Evolutionary conservation across 495 filamentous ascomycete genomes (phyloP), one percentile per base, ranked within the genome.

Genomic region (Lophiotrema nucula): DNA sequence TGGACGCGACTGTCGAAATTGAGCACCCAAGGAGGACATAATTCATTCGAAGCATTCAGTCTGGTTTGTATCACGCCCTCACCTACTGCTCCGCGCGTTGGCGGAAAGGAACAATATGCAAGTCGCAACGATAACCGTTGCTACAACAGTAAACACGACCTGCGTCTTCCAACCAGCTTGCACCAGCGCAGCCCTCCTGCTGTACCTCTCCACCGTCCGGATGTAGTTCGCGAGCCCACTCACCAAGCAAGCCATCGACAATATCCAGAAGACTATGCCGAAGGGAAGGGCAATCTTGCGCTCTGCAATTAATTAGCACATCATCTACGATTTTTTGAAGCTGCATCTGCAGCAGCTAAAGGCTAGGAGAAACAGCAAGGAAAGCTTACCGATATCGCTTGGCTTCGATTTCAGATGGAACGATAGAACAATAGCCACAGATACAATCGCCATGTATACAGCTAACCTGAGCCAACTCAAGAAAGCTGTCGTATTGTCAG

Each of bases 161-260:
- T 96, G 91, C 31, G 93, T 97, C 74, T 90, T 95, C 85, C 88
- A 92, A 27, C 93, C 93, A 45, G 83, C 88, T 73, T 98, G 93
- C 31, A 97, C 93, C 53, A 98, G 77, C 0, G 93, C 93, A 23
- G 78, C 76, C 61, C 86, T 82, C 31, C 81, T 77, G 55, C 83
- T 85, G 70, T 95, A 98, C 67, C 88, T 86, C 54, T 80, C 86
- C n/a, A 97, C 85, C 1, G 91, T 92, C 62, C 81, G 85, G 44
- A 93, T 79, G 68, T 98, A 98, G 66, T 95, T 97, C 0, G 83
- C 85, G 38, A 95, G 76, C 0, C 93, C 93, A 21, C 84, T 83
- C 6, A 74, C 76, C 27, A 97, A 71, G 65, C 89, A 95, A 4
- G 81, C 77, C 1, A 97, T 64, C 46, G 87, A 85, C 21, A 97